Evolutionary conservation across 768 basidiomycete genomes (phyloP).

Genomic region (Tubosaeta sp.): DNA sequence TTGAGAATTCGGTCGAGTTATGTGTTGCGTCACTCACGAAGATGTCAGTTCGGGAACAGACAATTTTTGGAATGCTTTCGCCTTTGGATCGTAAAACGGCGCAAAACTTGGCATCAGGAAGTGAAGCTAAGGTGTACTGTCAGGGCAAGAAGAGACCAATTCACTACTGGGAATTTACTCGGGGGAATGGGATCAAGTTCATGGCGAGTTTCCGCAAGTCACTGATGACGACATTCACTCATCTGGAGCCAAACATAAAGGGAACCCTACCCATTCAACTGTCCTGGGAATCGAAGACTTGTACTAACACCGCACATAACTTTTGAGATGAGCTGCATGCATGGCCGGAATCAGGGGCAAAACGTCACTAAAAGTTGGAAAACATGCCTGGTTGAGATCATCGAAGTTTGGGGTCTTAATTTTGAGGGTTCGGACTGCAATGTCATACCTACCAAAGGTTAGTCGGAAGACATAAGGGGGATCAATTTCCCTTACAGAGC

Average conservation of each 20-base stretch:
- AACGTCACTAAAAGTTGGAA: neutral
- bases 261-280: constrained; percentile 71
- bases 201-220: constrained; percentile 88
- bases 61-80: constrained; percentile 54
- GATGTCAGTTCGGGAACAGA: constrained; percentile 68
- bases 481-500: constrained; percentile 51
- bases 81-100: constrained; percentile 72
- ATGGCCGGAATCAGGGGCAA: neutral
- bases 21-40: constrained; percentile 45
- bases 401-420: constrained; percentile 58
- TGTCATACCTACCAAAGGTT: constrained; percentile 55
- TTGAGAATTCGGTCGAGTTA: neutral
- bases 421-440: constrained; percentile 62
- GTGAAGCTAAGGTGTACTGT: constrained; percentile 59
- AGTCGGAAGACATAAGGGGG: neutral
- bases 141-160: neutral
- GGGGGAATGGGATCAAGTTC: constrained; percentile 96
- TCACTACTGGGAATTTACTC: constrained; percentile 43
- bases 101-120: constrained; percentile 97
- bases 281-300: constrained; percentile 89
- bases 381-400: constrained; percentile 63
- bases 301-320: constrained; percentile 96
- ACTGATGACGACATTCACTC: constrained; percentile 32
- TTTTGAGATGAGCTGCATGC: constrained; percentile 62
- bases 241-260: neutral